These are phyloP conservation scores for Diplogelasinospora grovesii DNA, from an alignment of 495 filamentous ascomycete species.

Conservation along the genomic window DNA sequence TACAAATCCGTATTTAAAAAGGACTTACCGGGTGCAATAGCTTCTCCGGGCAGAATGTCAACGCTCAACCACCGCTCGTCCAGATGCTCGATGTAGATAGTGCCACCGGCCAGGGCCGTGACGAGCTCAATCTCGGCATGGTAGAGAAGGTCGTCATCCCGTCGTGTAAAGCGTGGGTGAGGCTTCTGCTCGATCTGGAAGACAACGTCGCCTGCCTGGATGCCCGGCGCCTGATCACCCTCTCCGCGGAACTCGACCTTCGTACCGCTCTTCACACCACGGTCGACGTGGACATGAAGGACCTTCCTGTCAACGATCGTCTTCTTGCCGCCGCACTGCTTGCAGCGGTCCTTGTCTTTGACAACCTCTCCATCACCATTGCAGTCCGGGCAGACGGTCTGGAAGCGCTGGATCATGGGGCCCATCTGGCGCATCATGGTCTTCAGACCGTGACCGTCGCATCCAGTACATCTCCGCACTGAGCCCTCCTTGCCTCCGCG, in stretches of 20 bases:
- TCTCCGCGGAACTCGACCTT: slow-evolving; percentile 96
- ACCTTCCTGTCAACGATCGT: slow-evolving; percentile 96
- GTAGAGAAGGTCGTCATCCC: slow-evolving; percentile 94
- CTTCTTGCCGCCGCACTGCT: slow-evolving; percentile 92
- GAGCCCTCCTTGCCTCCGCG: slow-evolving; percentile 96
- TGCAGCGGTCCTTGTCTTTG: slow-evolving; percentile 93
- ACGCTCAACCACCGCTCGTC: slow-evolving; percentile 95
- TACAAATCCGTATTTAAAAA: slow-evolving; percentile 8
- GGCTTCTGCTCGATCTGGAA: slow-evolving; percentile 99
- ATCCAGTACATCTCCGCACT: slow-evolving; percentile 82
- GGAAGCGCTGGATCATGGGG: slow-evolving; percentile 99
- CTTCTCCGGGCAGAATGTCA: slow-evolving; percentile 84
- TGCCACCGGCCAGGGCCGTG: slow-evolving; percentile 86
- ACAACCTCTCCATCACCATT: slow-evolving; percentile 95
- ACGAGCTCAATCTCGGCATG: slow-evolving; percentile 93
- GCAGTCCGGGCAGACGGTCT: slow-evolving; percentile 97
- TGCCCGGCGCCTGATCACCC: slow-evolving; percentile 92
- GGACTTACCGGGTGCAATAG: slow-evolving; percentile 79
- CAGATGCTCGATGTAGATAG: slow-evolving; percentile 87
- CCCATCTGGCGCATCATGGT: slow-evolving; percentile 99
- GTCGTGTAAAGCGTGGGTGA: slow-evolving; percentile 88
- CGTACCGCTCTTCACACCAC: slow-evolving; percentile 84
- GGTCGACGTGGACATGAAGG: slow-evolving; percentile 94
- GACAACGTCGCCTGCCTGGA: slow-evolving; percentile 86
- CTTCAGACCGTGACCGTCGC: slow-evolving; percentile 95